A percentile compares a stretch with the other conserved stretches of the same genome.
These are phyloP conservation scores for Claviceps lovelessii DNA, from an alignment of 2,329 filamentous ascomycete genomes.

Conservation along the genomic window DNA sequence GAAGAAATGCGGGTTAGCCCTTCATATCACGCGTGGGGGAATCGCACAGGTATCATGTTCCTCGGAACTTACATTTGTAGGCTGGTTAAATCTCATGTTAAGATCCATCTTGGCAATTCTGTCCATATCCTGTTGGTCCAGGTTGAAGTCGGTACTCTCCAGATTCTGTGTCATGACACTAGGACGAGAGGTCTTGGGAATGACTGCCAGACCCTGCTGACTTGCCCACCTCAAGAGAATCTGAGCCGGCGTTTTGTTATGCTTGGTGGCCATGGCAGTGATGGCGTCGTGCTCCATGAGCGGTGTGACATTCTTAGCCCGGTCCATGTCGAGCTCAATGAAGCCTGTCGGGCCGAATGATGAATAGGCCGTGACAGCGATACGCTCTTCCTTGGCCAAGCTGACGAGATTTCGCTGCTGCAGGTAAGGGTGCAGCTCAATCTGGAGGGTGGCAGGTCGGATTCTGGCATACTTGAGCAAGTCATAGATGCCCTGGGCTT, in stretches of 20 bases:
- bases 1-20: background rate
- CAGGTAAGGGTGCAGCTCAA: slow-evolving; percentile 84
- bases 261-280: slow-evolving; percentile 50
- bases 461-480: slow-evolving; percentile 64
- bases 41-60: background rate
- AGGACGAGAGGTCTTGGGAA: slow-evolving; percentile 55
- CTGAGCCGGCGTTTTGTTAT: slow-evolving; percentile 30
- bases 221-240: slow-evolving; percentile 78
- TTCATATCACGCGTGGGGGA: no score
- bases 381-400: slow-evolving; percentile 54
- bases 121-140: slow-evolving; percentile 51
- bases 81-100: slow-evolving; percentile 64
- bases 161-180: slow-evolving; percentile 50
- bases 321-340: slow-evolving; percentile 58
- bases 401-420: slow-evolving; percentile 58
- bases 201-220: slow-evolving; percentile 66
- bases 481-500: slow-evolving; percentile 62
- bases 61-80: slow-evolving; percentile 43
- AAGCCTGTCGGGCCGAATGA: slow-evolving; percentile 71
- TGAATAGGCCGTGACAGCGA: slow-evolving; percentile 69
- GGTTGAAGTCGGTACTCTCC: slow-evolving; percentile 49
- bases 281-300: slow-evolving; percentile 58
- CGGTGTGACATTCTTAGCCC: slow-evolving; percentile 41
- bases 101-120: slow-evolving; percentile 51
- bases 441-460: slow-evolving; percentile 63